A percentile compares a stretch with the other conserved stretches of the same genome.
phyloP scores from a whole-genome alignment of 768 basidiomycete species.

The Xerocomellus dryophilus region DNA sequence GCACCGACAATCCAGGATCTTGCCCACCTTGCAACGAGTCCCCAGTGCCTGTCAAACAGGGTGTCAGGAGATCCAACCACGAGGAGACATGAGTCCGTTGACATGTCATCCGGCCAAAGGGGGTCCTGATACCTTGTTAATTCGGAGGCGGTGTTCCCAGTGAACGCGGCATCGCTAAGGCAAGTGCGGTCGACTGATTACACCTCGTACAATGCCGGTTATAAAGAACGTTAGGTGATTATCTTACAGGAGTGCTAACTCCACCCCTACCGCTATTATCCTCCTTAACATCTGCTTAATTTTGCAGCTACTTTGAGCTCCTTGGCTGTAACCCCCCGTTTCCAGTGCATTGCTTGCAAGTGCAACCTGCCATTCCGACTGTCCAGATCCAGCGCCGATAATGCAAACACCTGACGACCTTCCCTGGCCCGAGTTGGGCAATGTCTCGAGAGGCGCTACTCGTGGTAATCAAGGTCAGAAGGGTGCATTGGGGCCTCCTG shows the following conservation, averaged over 20 bases:
- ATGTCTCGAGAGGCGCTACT: slow-evolving; percentile 80
- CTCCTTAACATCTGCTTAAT: slow-evolving; percentile 20
- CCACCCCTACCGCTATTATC: slow-evolving; percentile 32
- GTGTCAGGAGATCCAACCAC: slow-evolving; percentile 30
- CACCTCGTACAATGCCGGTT: slow-evolving; percentile 33
- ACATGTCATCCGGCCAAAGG: slow-evolving; percentile 33
- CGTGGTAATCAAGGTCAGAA: slow-evolving; percentile 86
- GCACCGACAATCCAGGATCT: slow-evolving; percentile 33
- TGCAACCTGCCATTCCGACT: slow-evolving; percentile 4
- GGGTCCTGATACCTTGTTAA: slow-evolving; percentile 30
- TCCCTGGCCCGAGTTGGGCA: slow-evolving; percentile 83
- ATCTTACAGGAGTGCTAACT: slow-evolving; percentile 38
- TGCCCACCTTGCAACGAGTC: slow-evolving; percentile 20
- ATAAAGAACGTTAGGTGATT: slow-evolving; percentile 35
- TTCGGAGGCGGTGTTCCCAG: slow-evolving; percentile 31
- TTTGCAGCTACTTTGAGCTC: slow-evolving; percentile 9
- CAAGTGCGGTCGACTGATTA: slow-evolving; percentile 21
- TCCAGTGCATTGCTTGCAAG: slow-evolving; percentile 3
- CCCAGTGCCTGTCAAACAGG: slow-evolving; percentile 32
- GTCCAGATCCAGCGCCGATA: slow-evolving; percentile 5
- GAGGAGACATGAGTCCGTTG: slow-evolving; percentile 32
- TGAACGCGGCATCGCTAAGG: slow-evolving; percentile 39
- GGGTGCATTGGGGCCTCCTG: slow-evolving; percentile 67
- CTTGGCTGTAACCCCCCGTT: slow-evolving; percentile 15
- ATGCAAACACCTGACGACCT: slow-evolving; percentile 65